These are phyloP conservation scores for Ustilago cynodontis DNA, from an alignment of 1,284 basidiomycete genomes.

Conservation along the genomic window DNA sequence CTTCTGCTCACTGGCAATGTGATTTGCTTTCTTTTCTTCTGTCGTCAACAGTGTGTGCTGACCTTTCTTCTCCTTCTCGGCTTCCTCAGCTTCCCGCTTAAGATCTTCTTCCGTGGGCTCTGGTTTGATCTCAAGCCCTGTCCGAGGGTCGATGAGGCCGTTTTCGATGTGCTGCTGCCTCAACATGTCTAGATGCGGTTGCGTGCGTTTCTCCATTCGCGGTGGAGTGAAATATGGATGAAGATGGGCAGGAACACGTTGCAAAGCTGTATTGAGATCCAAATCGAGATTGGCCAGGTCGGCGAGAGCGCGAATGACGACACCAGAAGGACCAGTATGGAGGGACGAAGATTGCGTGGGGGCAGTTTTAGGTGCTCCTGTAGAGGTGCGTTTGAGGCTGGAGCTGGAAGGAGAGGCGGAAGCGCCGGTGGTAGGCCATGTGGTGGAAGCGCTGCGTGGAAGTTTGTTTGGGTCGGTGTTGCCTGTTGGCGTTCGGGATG, in stretches of 20 bases:
- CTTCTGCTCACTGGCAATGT: constrained; percentile 92
- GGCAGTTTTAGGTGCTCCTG: constrained; percentile 31
- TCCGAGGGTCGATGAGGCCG: constrained; percentile 36
- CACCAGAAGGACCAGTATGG: constrained; percentile 31
- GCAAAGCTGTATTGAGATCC: constrained; percentile 28
- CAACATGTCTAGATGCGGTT: constrained; percentile 54
- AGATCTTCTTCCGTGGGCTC: constrained; percentile 35
- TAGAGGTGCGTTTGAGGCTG: constrained; percentile 26
- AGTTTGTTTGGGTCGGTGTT: not conserved
- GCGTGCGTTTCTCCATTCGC: constrained; percentile 46
- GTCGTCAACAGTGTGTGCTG: constrained; percentile 78
- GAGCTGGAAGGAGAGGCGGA: constrained; percentile 24
- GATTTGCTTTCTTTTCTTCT: constrained; percentile 90
- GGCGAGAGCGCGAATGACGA: constrained; percentile 29
- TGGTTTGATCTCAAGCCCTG: constrained; percentile 43
- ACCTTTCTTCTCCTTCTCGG: constrained; percentile 43
- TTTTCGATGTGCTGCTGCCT: constrained; percentile 40
- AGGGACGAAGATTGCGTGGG: constrained; percentile 23
- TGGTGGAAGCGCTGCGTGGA: not conserved
- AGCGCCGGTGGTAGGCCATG: not conserved
- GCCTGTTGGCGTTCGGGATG: constrained; percentile 26
- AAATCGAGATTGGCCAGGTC: constrained; percentile 41
- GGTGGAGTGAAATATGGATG: constrained; percentile 26
- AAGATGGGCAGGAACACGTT: constrained; percentile 20
- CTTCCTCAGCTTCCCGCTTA: constrained; percentile 33